Evolutionary conservation across 305 asterid species (phyloP), one percentile per base, ranked within the genome.

Genomic region (Solanum hybrid): DNA sequence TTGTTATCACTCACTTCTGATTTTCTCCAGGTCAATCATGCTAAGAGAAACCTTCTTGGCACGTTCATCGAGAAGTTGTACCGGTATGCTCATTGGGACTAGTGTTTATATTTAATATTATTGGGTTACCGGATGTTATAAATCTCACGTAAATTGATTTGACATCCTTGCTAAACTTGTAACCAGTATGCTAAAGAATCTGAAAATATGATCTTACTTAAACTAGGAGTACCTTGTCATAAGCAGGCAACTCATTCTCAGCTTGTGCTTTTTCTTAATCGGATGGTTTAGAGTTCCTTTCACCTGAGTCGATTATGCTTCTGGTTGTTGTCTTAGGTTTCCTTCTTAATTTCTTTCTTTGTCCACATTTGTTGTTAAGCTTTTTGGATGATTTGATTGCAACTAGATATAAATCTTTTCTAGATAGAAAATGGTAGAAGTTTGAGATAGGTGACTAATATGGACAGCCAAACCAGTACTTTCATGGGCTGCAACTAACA

Each of bases 21-120:
- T 42, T 35, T 14, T 45, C 85, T 84, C 35, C 88, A 90, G 91
- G 91, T 90, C 88, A 90, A 90, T 69, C 76, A 78, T 90, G 85
- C 80, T 27, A 86, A 78, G 88, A 90, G 91, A 27, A 40, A 78
- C 35, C 89, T 90, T 80, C 91, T 86, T 86, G 77, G 85, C 40
- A 79, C 31, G 22, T 78, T 87, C 69, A 78, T 86, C 24, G 34
- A 90, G 82, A 90, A 87, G 32, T 40, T 90, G 82, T 90, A 86
- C 89, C 85, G 89, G 91, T 90, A 81, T 81, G 87, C 37, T 81
- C 87, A 81, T 42, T 15, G 71, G 36, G 71, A 81, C 27, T 35
- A 45, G 17, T 29, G 35, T 78, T 51, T 35, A 8, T 76, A 11
- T 80, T 27, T 24, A 6, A 29, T 6, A 40, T 26, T 80, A 31